Percentiles rank a stretch among this genome's conserved stretches.
Conservation (phyloP, 148 eudicot species). For the Diospyros kaki region DNA sequence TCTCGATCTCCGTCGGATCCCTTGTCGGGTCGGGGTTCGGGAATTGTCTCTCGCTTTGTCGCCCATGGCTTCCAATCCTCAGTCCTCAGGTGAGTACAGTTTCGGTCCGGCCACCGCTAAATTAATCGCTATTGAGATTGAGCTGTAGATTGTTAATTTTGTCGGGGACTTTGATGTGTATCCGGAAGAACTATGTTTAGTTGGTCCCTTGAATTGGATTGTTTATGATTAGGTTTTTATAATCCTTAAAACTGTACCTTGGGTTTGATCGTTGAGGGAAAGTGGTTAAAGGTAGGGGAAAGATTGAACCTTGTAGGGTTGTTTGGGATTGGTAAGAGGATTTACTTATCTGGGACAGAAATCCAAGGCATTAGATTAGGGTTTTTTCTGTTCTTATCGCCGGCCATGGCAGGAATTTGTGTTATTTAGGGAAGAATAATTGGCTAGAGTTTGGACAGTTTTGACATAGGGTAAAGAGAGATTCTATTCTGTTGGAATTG, state of each 20-base stretch:
- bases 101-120: not conserved
- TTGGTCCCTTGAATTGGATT: not conserved
- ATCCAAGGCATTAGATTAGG: not conserved
- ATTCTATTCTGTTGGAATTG: no score
- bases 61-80: constrained; percentile 12
- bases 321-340: not conserved
- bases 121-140: not conserved
- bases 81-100: constrained; percentile 5
- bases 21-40: not conserved
- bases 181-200: not conserved
- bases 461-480: not conserved
- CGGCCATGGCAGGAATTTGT: not conserved
- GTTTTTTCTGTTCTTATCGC: not conserved
- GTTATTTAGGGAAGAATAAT: not conserved
- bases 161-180: not conserved
- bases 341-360: not conserved
- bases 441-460: not conserved
- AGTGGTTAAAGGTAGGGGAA: not conserved
- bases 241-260: not conserved
- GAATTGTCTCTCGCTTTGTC: not conserved
- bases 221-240: not conserved
- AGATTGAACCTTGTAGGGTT: not conserved
- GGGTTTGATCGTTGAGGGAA: not conserved
- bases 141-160: not conserved
- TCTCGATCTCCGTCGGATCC: not conserved